Base-by-base conservation (phyloP, 2,329 filamentous ascomycete genomes). In the Cladosporium sp. region DNA sequence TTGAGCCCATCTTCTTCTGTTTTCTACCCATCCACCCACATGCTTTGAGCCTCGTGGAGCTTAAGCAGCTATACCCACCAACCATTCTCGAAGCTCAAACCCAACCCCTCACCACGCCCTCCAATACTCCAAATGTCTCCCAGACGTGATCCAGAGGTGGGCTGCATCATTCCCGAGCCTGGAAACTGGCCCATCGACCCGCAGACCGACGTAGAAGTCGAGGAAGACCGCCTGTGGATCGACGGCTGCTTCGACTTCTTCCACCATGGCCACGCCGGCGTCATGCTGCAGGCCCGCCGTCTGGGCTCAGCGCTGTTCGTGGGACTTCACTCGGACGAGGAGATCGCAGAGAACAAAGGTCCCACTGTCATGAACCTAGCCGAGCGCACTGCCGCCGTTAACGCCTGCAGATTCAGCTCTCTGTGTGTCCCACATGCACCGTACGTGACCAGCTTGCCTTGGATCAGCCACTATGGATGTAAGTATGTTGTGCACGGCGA, bases 231-330 rank as follows among this genome's bases (percentile, higher is more conserved):
- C 71, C 91, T 99, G 74, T 99, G 96, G 96, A 91, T 99, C 29
- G 95, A 99, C 78, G 95, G 95, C 69, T 99, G 95, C 84, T 99
- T 97, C 82, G 95, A 99, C 82, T 99, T 99, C 80, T 96, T 93
- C 81, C 95, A 99, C 78, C 95, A 98, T 78, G 95, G 95, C 73
- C 95, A 99, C 82, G 95, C 95, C 5, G 95, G 95, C 67, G 95
- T 95, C 70, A 96, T 98, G 85, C 88, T 99, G 58, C 95, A 99
- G 80, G 95, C 95, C 60, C 91, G 95, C 69, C 93, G 93, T 78
- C 86, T 98, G 23, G 95, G 95, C 71, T 88, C 86, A 69, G 92
- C 96, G 81, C 88, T 99, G 58, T 89, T 92, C 70, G 93, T 97
- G 40, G 95, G 95, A 67, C 90, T 99, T 62, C 95, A 99, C 81